A percentile compares a stretch with the other conserved stretches of the same genome.
These are phyloP conservation scores for Parachaetomium inaequale DNA, from an alignment of 495 filamentous ascomycete genomes.

Conservation along the genomic window DNA sequence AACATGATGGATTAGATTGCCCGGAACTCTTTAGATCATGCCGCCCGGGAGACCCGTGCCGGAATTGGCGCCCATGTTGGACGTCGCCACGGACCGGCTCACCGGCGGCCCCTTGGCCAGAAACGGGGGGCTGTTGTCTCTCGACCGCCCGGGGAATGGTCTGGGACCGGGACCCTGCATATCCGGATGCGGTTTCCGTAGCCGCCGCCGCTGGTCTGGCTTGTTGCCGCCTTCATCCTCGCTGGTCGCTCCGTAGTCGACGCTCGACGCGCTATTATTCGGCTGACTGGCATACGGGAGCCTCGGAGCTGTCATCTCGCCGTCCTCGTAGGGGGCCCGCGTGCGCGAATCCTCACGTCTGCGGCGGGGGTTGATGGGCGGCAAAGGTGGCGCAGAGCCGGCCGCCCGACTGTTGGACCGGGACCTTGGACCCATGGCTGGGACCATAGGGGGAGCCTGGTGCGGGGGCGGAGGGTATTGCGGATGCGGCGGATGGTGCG, in stretches of 20 bases:
- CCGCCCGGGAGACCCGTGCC: conserved; percentile 40
- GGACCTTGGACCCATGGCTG: conserved; percentile 32
- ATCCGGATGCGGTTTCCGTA: conserved; percentile 46
- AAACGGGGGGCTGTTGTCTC: conserved; percentile 40
- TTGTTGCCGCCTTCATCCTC: conserved; percentile 46
- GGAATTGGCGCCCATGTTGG: conserved; percentile 16
- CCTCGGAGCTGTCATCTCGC: conserved; percentile 30
- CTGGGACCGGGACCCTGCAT: conserved; percentile 46
- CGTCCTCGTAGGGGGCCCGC: conserved; percentile 50
- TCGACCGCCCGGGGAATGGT: conserved; percentile 39
- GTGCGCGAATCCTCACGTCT: conserved; percentile 54
- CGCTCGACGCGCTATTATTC: conserved; percentile 20
- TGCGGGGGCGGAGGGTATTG: conserved; percentile 4
- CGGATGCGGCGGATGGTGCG: background rate
- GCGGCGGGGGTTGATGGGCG: conserved; percentile 68
- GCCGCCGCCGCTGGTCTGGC: conserved; percentile 39
- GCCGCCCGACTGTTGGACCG: conserved; percentile 35
- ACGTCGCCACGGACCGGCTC: conserved; percentile 14
- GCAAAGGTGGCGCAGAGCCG: conserved; percentile 53
- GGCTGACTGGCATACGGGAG: conserved; percentile 24
- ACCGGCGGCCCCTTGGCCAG: conserved; percentile 32
- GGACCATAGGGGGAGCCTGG: conserved; percentile 7
- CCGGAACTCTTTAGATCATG: conserved; percentile 38
- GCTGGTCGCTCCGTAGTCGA: conserved; percentile 39
- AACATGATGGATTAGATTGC: conserved; percentile 9